Percentiles rank a stretch among this genome's conserved stretches.
These are phyloP conservation scores for Phyllosticta capitalensis DNA, from an alignment of 2,329 filamentous ascomycete species.

Conservation along the genomic window DNA sequence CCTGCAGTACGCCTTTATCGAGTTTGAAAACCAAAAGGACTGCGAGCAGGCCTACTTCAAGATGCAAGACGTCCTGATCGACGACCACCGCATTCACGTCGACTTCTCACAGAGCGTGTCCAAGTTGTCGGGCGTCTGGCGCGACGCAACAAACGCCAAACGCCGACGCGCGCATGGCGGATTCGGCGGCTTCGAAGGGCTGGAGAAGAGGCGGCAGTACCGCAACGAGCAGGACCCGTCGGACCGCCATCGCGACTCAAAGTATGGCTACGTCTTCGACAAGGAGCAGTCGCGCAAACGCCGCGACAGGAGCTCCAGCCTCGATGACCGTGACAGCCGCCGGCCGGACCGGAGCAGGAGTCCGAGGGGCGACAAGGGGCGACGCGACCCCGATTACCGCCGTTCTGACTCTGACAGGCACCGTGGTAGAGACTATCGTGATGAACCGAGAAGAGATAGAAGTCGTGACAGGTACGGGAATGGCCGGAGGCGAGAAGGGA, in stretches of 20 bases:
- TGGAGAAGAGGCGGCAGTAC: conserved; percentile 90
- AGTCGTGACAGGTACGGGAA: conserved; percentile 33
- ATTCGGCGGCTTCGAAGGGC: conserved; percentile 78
- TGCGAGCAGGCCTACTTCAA: conserved; percentile 97
- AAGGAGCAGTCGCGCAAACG: conserved; percentile 50
- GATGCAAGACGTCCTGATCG: conserved; percentile 95
- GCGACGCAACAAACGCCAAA: conserved; percentile 75
- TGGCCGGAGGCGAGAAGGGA: conserved; percentile 15
- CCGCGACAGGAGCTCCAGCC: conserved; percentile 12
- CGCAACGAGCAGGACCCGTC: conserved; percentile 42
- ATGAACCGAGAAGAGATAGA: conserved; percentile 25
- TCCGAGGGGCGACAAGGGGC: conserved; percentile 18
- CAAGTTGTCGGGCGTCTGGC: conserved; percentile 82
- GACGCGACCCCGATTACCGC: conserved; percentile 13
- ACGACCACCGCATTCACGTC: conserved; percentile 94
- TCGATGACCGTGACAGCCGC: conserved; percentile 14
- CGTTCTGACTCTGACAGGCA: conserved; percentile 16
- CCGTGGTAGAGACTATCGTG: conserved; percentile 22
- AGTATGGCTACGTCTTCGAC: conserved; percentile 75
- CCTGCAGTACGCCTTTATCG: conserved; percentile 94
- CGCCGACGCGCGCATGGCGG: conserved; percentile 55
- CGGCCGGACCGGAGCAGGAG: conserved; percentile 32
- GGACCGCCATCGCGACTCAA: conserved; percentile 31
- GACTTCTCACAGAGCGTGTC: conserved; percentile 94
- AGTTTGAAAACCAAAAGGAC: conserved; percentile 84